Conservation (phyloP, 2,329 filamentous ascomycete species). For the Beauveria sp. region DNA sequence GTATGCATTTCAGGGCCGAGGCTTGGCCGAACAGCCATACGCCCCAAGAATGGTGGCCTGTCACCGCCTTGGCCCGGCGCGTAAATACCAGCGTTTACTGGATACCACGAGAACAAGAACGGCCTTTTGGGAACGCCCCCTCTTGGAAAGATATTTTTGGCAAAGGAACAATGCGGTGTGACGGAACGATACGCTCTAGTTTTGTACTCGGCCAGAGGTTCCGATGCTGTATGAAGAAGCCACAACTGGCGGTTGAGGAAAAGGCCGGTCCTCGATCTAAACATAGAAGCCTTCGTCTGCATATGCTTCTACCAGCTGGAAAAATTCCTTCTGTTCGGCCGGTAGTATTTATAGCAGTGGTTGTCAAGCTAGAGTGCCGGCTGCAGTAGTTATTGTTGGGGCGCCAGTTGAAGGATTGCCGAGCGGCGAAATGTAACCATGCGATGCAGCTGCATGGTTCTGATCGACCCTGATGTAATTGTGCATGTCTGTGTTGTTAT, state of each 20-base stretch:
- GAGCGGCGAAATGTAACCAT: background rate
- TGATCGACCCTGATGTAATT: background rate
- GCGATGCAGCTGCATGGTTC: background rate
- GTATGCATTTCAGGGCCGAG: background rate
- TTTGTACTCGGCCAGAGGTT: background rate
- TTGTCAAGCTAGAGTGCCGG: background rate
- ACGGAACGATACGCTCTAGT: background rate
- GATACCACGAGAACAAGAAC: background rate
- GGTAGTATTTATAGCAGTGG: background rate
- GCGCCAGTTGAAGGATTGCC: background rate
- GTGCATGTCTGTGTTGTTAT: background rate
- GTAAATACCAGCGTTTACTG: background rate
- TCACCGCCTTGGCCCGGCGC: conserved; percentile 2
- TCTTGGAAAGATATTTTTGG: background rate
- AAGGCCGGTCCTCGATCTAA: background rate
- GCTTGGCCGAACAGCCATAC: background rate
- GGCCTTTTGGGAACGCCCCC: background rate
- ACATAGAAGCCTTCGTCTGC: background rate
- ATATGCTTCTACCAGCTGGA: background rate
- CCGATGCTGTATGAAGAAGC: background rate
- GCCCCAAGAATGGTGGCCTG: background rate
- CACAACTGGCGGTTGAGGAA: background rate
- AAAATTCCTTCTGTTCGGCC: background rate
- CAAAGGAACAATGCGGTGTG: background rate
- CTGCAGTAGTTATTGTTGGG: background rate